These are phyloP conservation scores for Colletotrichum nymphaeae DNA, from an alignment of 2,329 filamentous ascomycete species.

Conservation along the genomic window DNA sequence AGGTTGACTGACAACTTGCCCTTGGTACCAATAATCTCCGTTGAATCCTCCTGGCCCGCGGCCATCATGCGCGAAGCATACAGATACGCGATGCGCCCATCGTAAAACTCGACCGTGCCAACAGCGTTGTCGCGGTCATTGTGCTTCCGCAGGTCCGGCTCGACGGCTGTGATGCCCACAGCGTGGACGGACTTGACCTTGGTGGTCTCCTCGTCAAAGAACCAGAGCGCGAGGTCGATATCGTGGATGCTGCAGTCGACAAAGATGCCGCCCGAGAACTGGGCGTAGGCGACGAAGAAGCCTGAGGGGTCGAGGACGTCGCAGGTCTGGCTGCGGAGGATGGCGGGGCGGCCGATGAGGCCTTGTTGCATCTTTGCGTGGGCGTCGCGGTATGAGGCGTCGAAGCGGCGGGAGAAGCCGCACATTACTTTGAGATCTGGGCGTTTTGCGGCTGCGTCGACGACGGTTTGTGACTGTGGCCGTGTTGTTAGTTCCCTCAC, in stretches of 20 bases:
- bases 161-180: slow-evolving; percentile 46
- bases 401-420: slow-evolving; percentile 61
- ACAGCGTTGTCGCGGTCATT: slow-evolving; percentile 47
- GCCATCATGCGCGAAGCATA: slow-evolving; percentile 76
- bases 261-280: slow-evolving; percentile 75
- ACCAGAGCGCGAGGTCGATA: slow-evolving; percentile 56
- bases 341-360: slow-evolving; percentile 67
- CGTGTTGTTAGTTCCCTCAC: neutral
- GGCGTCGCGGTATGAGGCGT: slow-evolving; percentile 72
- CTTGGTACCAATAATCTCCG: slow-evolving; percentile 74
- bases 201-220: slow-evolving; percentile 44
- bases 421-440: slow-evolving; percentile 72
- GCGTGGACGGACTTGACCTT: slow-evolving; percentile 46
- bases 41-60: slow-evolving; percentile 74
- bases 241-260: slow-evolving; percentile 79
- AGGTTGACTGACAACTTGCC: slow-evolving; percentile 73
- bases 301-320: slow-evolving; percentile 73
- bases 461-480: slow-evolving; percentile 66
- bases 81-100: slow-evolving; percentile 72
- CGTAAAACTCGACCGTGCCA: slow-evolving; percentile 73
- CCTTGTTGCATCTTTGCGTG: slow-evolving; percentile 62
- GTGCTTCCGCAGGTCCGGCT: slow-evolving; percentile 46
- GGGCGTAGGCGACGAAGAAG: slow-evolving; percentile 76
- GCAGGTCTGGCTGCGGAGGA: slow-evolving; percentile 75
- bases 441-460: slow-evolving; percentile 64